Evolutionary conservation across 1,284 basidiomycete species (phyloP), one percentile per base, ranked within the genome.

Genomic region (Termitomyces sp.): DNA sequence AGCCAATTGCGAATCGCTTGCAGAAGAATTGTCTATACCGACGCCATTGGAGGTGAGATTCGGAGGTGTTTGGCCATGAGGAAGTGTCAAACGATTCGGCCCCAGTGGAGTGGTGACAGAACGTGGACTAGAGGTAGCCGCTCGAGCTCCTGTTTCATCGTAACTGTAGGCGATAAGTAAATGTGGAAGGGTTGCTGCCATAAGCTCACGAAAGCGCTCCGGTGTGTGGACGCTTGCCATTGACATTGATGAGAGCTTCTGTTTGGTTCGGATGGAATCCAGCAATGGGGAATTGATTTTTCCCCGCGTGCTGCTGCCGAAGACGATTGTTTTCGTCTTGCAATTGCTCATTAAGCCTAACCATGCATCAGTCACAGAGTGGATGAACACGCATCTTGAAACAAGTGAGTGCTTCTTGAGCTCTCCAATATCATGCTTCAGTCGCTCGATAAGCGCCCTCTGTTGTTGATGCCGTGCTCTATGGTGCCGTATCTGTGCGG

Each of bases 211-310:
- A 72, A 58, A 74, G 73, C 47, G 64, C 60, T 47, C 76, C 74
- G 13, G 67, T 60, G 71, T 82, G 79, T 51, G 71, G 73, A n/a
- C 88, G 80, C 64, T 90, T 90, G 44, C 83, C 80, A 59, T 86
- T 86, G 5, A 62, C 61, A 61, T 86, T 87, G 5, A 67, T 86
- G 5, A 67, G 33, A 42, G 64, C 59, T 9, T 69, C 73, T 1
- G 77, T 68, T 28, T 73, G 52, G 19, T 67, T 65, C 38, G 68
- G 61, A 33, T 55, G 52, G 12, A 19, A 17, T 43, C 62, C 55
- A 41, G 58, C 58, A 38, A 9, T 3, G n/a, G 53, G 41, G 19
- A 56, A 58, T 26, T 57, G 56, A n/a, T 54, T 55, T 53, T 61
- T 57, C 46, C 60, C 62, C 24, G 69, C 52, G 51, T 69, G 70